Percentiles rank a stretch among this genome's conserved stretches.
Conservation (phyloP, 768 basidiomycete species). For the Suillus sp. region DNA sequence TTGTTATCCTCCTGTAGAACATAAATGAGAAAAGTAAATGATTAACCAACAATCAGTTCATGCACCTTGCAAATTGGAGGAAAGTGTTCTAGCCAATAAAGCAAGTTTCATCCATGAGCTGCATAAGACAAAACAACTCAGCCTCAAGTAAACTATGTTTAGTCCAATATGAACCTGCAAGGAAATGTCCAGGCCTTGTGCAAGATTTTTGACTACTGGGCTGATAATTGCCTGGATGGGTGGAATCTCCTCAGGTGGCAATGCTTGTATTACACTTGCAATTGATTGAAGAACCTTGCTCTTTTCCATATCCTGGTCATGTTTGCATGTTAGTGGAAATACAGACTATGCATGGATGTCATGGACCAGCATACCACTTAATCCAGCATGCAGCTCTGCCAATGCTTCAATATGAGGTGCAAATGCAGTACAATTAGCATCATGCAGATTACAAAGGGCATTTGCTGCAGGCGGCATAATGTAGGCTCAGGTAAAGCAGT, state of each 20-base stretch:
- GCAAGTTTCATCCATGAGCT: slow-evolving; percentile 79
- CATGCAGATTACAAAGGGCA: slow-evolving; percentile 83
- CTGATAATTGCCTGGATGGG: slow-evolving; percentile 78
- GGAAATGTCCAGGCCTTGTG: slow-evolving; percentile 58
- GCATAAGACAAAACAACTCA: neutral
- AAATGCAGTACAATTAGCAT: slow-evolving; percentile 82
- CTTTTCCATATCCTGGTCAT: slow-evolving; percentile 73
- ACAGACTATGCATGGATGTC: neutral
- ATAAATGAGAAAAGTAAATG: too few relatives aligned
- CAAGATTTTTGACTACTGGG: slow-evolving; percentile 72
- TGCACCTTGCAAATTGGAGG: too few relatives aligned
- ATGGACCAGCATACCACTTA: slow-evolving; percentile 73
- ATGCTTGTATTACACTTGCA: slow-evolving; percentile 88
- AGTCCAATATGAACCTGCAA: slow-evolving; percentile 43
- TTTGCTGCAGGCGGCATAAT: slow-evolving; percentile 75
- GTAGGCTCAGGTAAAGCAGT: slow-evolving; percentile 66
- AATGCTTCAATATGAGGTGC: slow-evolving; percentile 86
- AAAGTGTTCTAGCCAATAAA: slow-evolving; percentile 25
- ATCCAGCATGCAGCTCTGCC: slow-evolving; percentile 76
- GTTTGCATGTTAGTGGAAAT: slow-evolving; percentile 9
- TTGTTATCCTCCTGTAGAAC: too few relatives aligned
- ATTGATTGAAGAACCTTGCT: slow-evolving; percentile 91
- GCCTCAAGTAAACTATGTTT: neutral
- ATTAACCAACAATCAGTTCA: too few relatives aligned
- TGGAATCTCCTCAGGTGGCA: slow-evolving; percentile 73